Evolutionary conservation across 495 filamentous ascomycete species (phyloP).

Genomic region (Xylaria nigripes): DNA sequence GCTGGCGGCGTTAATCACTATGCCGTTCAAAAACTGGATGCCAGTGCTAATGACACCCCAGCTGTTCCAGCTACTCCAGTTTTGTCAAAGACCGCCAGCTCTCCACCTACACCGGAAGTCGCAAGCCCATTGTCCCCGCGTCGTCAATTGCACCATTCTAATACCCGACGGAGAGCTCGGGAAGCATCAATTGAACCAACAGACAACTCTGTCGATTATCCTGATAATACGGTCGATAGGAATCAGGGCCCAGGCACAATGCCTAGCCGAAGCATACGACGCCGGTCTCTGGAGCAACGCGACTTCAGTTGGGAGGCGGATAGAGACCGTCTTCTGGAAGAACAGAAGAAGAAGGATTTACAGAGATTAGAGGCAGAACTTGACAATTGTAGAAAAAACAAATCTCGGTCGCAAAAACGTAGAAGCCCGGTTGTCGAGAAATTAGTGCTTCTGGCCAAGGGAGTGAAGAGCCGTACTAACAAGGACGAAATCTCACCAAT

Average conservation of each 20-base stretch:
- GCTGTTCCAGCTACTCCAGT: slow-evolving; percentile 26
- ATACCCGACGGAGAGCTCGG: slow-evolving; percentile 5
- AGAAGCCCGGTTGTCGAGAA: slow-evolving; percentile 34
- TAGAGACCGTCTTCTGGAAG: slow-evolving; percentile 37
- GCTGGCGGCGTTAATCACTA: slow-evolving; percentile 14
- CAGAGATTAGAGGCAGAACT: slow-evolving; percentile 36
- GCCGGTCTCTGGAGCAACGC: neutral
- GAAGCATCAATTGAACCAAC: neutral
- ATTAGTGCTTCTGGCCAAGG: slow-evolving; percentile 30
- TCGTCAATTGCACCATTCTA: slow-evolving; percentile 17
- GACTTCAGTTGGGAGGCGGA: slow-evolving; percentile 20
- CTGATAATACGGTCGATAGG: neutral
- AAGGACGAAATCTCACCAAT: slow-evolving; percentile 22
- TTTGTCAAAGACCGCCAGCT: slow-evolving; percentile 15
- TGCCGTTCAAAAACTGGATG: slow-evolving; percentile 22
- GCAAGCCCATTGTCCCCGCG: neutral
- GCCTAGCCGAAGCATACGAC: slow-evolving; percentile 2
- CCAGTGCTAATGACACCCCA: slow-evolving; percentile 23
- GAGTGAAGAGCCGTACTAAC: slow-evolving; percentile 15
- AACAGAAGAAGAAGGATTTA: slow-evolving; percentile 38
- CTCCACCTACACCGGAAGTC: neutral
- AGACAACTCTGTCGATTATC: neutral
- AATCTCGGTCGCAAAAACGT: slow-evolving; percentile 15
- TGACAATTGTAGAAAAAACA: slow-evolving; percentile 19
- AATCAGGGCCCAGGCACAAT: neutral